Evolutionary conservation across 495 filamentous ascomycete genomes (phyloP), one percentile per base, ranked within the genome.

Genomic region (Polyplosphaeria fusca): DNA sequence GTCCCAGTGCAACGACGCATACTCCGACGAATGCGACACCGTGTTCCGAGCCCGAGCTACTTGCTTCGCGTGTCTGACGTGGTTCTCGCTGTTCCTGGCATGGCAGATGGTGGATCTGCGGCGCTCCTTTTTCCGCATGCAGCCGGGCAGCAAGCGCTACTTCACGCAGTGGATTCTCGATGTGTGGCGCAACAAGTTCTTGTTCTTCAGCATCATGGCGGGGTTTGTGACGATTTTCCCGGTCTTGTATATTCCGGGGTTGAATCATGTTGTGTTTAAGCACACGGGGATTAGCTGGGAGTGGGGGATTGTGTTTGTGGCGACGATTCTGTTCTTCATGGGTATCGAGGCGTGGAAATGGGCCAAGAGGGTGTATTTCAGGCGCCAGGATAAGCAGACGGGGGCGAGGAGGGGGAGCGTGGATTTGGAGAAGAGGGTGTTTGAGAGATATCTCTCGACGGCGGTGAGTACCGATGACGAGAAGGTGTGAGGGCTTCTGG

Each of bases 11-110:
- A 91, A 91, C 68, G 71, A 78, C 32, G 55, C 58, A 11, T 84
- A 78, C 63, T 74, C 73, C 5, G 69, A 74, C 0, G 69, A 46
- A 28, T 91, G 87, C 70, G 71, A 73, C 0, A 71, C 77, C 11
- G 86, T 89, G 1, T 91, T 88, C 72, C 85, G 86, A 23, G 89
- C 87, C 14, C 79, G 89, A 13, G 85, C 86, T 0, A 85, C 89
- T 26, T 83, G 84, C 5, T 94, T 91, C 60, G 86, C 82, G 14
- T 85, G 84, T 41, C 76, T 91, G 16, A 89, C 87, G 0, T 90
- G 84, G 75, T 73, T 88, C 39, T 79, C 87, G 19, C 79, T 89
- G 5, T 76, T 89, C 60, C 72, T 78, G 16, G 76, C 80, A 0
- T 80, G 86, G 26, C 76, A 76, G 5, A 69, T 72, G 60, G 46